Base-by-base conservation (phyloP, 805 yeast species). In the Torulaspora indica region DNA sequence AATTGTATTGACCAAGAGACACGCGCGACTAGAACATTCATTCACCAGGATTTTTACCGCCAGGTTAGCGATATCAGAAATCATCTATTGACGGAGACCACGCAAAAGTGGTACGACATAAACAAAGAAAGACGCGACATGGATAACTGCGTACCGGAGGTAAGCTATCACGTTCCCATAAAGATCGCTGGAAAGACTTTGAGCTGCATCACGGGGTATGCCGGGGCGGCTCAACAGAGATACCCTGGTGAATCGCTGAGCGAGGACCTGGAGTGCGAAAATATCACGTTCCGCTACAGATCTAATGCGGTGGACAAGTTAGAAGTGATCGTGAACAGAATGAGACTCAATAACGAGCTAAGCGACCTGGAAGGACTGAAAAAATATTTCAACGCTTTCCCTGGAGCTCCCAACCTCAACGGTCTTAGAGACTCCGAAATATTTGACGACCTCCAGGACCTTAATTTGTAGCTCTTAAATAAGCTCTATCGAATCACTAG, bases 21-120 rank as follows among this genome's bases (percentile, higher is more conserved):
- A 0, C 71, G 77, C 20, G 95, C 96, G 0, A 74, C 79, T 18
- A 70, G 98, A 45, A 82, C 84, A 7, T 77, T 81, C 47, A 76
- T 86, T 27, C 96, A 91, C 63, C 98, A 93, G 63, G 85, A 87
- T 59, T 87, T 76, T 61, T 67, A 77, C 61, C 85, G 84, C 56
- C 74, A 77, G 45, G 70, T 78, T 28, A 78, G 81, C 54, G 95
- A 88, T 58, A 64, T 76, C 36, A 83, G 88, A 49, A 74, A 75
- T 42, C 70, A 74, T 20, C 73, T 87, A 70, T 74, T 91, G 38
- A 72, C 77, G 47, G 74, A 78, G 6, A 85, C 95, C 3, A 90
- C 97, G 5, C 77, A 83, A 32, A 75, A 79, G 50, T 93, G 98
- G 98, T 91, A 91, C 69, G 82, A 85, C 53, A 85, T 90, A 57